Percentiles rank a stretch among this genome's conserved stretches.
phyloP scores from a whole-genome alignment of 176 grass and related monocot genomes.

The Rhynchospora breviuscula region DNA sequence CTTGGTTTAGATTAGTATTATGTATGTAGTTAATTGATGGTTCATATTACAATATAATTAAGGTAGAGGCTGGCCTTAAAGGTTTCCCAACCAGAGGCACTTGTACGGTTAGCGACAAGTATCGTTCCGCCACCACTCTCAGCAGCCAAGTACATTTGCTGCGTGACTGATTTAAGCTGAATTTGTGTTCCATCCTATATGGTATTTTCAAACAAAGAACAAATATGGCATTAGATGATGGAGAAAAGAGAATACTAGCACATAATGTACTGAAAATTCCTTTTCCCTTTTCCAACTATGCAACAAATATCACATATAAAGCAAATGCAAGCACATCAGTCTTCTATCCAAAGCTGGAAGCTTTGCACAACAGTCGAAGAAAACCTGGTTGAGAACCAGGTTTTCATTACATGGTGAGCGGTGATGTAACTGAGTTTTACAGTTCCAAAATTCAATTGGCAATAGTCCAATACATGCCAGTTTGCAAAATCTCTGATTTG shows the following conservation, averaged over 20 bases:
- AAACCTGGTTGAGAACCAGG: too few species aligned
- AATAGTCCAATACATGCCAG: background rate
- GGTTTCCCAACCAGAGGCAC: constrained; percentile 37
- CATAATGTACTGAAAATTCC: background rate
- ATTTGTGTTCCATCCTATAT: constrained; percentile 44
- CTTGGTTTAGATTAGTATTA: background rate
- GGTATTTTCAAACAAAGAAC: background rate
- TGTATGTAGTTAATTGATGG: background rate
- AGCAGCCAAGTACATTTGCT: constrained; percentile 42
- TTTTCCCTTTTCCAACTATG: background rate
- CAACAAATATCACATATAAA: background rate
- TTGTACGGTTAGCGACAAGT: constrained; percentile 31
- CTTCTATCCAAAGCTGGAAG: background rate
- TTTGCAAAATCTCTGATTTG: background rate
- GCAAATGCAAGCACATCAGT: background rate
- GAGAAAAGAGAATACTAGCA: background rate
- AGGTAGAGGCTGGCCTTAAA: constrained; percentile 28
- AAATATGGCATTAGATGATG: background rate
- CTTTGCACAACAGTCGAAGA: too few species aligned
- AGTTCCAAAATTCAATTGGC: background rate
- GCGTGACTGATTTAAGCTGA: constrained; percentile 36
- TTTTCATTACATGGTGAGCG: too few species aligned
- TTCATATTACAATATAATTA: background rate
- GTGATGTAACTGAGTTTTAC: too few species aligned
- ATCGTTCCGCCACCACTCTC: constrained; percentile 38